Conservation (phyloP, 108 stramenopile genomes). For the Aurantiochytrium sp. region DNA sequence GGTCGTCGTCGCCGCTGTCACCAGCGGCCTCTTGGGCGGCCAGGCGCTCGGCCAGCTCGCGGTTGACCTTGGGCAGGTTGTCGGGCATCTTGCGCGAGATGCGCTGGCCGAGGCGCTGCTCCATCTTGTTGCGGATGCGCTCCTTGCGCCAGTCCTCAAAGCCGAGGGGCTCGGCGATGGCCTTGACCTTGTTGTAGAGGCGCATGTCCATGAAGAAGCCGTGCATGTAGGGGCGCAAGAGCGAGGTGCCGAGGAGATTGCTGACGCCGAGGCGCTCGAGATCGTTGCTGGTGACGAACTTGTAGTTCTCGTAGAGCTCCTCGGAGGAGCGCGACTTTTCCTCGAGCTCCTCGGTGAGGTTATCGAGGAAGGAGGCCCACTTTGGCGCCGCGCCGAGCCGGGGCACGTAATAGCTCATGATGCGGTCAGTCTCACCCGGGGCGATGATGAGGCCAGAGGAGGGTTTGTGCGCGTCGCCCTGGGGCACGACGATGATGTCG, state of each 20-base stretch:
- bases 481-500: constrained; percentile 72
- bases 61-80: constrained; percentile 63
- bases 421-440: constrained; percentile 84
- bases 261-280: constrained; percentile 85
- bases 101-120: constrained; percentile 1
- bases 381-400: constrained; percentile 87
- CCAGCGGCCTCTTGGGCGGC: constrained; percentile 44
- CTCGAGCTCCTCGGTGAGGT: constrained; percentile 96
- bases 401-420: constrained; percentile 90
- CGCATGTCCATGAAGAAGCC: constrained; percentile 96
- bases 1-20: background rate
- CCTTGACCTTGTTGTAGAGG: constrained; percentile 81
- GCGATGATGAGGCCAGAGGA: constrained; percentile 84
- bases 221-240: constrained; percentile 95
- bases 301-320: constrained; percentile 92
- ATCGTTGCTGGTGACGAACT: constrained; percentile 88
- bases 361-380: constrained; percentile 97
- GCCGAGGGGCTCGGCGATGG: constrained; percentile 91
- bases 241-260: constrained; percentile 87
- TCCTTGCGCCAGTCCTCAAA: constrained; percentile 90
- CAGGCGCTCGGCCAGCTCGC: constrained; percentile 74
- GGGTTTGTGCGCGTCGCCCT: constrained; percentile 51
- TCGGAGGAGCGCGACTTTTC: constrained; percentile 67
- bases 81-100: background rate
- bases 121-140: constrained; percentile 72